Percentiles rank a stretch among this genome's conserved stretches.
Conservation (phyloP, 75 land plant species). For the Ceratopteris richardii region DNA sequence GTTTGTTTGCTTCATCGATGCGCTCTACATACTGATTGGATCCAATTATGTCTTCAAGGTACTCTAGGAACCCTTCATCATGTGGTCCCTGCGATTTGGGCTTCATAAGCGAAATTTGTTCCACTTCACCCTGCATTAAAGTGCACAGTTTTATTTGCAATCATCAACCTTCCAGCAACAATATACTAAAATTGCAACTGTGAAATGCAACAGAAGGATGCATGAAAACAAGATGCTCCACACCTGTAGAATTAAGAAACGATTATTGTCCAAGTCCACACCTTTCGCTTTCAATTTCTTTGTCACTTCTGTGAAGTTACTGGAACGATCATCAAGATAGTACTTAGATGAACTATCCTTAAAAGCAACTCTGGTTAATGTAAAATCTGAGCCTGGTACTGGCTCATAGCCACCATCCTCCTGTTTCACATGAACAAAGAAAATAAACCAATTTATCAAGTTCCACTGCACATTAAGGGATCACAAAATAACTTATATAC, state of each 20-base stretch:
- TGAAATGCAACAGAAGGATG: too few species aligned
- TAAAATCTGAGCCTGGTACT: conserved; percentile 79
- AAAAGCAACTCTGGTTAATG: conserved; percentile 75
- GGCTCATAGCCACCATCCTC: conserved; percentile 77
- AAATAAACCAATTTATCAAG: too few species aligned
- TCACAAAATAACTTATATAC: too few species aligned
- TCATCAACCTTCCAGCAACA: neutral
- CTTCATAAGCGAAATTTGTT: conserved; percentile 97
- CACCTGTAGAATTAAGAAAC: conserved; percentile 94
- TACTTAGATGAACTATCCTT: conserved; percentile 93
- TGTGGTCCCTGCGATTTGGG: conserved; percentile 94
- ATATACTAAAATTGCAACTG: too few species aligned
- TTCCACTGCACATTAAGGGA: too few species aligned
- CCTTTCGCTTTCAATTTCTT: conserved; percentile 85
- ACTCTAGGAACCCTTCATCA: conserved; percentile 96
- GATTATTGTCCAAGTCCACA: conserved; percentile 91
- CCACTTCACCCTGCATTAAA: conserved; percentile 81
- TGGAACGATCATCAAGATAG: conserved; percentile 75
- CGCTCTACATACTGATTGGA: conserved; percentile 91
- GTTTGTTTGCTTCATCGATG: conserved; percentile 76
- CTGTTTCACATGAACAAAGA: conserved; percentile 24
- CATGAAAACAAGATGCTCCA: too few species aligned
- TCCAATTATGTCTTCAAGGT: conserved; percentile 95
- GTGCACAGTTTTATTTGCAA: neutral
- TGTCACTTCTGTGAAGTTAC: conserved; percentile 94